Conservation (phyloP, 768 basidiomycete genomes). For the Coprinellus aureogranulatus region DNA sequence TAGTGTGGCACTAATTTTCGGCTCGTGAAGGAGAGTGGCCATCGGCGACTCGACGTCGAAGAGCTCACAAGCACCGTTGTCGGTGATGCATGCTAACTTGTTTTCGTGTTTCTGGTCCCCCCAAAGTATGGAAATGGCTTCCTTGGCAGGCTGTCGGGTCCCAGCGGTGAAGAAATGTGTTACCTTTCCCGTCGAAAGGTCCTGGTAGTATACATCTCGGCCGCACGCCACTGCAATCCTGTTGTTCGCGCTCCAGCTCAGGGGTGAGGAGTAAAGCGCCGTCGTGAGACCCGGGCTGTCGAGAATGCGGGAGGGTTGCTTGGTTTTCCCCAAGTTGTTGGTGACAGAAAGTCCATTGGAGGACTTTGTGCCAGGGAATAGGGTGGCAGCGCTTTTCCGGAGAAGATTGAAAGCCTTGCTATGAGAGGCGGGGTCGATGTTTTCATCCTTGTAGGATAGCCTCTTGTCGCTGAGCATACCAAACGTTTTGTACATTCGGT, state of each 20-base stretch:
- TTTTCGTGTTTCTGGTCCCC: conserved; percentile 37
- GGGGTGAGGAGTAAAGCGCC: conserved; percentile 54
- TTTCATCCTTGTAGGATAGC: conserved; percentile 49
- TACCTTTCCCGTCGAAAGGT: conserved; percentile 54
- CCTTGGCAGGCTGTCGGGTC: conserved; percentile 24
- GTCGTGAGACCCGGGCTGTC: conserved; percentile 62
- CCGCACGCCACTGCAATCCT: conserved; percentile 63
- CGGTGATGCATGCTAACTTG: conserved; percentile 52
- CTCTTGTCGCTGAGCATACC: conserved; percentile 58
- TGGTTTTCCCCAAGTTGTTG: conserved; percentile 53
- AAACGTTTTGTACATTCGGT: conserved; percentile 60
- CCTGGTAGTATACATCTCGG: conserved; percentile 59
- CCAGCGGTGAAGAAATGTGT: conserved; percentile 37
- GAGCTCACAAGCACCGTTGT: conserved; percentile 47
- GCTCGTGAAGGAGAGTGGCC: not conserved
- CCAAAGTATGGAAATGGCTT: conserved; percentile 48
- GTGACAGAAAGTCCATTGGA: conserved; percentile 46
- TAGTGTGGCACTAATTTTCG: conserved; percentile 5
- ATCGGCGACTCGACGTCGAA: conserved; percentile 38
- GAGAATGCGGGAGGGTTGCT: conserved; percentile 57
- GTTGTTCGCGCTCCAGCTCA: conserved; percentile 60
- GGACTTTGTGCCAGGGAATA: conserved; percentile 36
- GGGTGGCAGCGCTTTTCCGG: conserved; percentile 50
- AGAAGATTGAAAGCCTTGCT: conserved; percentile 45
- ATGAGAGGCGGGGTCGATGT: conserved; percentile 21